These are phyloP conservation scores for Lactarius trivialis DNA, from an alignment of 768 basidiomycete species.

Conservation along the genomic window DNA sequence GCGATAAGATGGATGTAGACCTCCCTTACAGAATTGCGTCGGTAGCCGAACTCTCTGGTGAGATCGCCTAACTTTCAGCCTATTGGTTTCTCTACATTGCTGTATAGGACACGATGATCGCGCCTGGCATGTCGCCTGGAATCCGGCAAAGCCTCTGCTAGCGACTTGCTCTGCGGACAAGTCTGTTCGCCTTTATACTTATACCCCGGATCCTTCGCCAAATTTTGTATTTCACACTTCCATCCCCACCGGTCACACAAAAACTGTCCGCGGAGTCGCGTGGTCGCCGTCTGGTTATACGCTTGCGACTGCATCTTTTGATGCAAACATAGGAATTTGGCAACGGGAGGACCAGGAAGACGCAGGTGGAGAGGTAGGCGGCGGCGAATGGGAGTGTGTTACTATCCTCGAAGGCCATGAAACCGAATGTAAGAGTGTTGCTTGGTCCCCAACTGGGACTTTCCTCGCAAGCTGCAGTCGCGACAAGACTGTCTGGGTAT, in stretches of 20 bases:
- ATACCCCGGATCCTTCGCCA: slow-evolving; percentile 33
- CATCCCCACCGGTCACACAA: slow-evolving; percentile 78
- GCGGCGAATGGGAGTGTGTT: slow-evolving; percentile 77
- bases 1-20: background rate
- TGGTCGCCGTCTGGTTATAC: slow-evolving; percentile 87
- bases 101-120: slow-evolving; percentile 67
- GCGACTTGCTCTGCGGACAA: slow-evolving; percentile 96
- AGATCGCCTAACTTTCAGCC: background rate
- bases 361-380: slow-evolving; percentile 28
- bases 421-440: slow-evolving; percentile 76
- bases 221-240: slow-evolving; percentile 52
- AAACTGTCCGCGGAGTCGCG: slow-evolving; percentile 79
- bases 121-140: slow-evolving; percentile 88
- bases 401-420: slow-evolving; percentile 90
- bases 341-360: slow-evolving; percentile 53
- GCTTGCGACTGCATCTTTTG: slow-evolving; percentile 90
- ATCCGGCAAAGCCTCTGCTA: slow-evolving; percentile 69
- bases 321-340: slow-evolving; percentile 89
- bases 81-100: background rate
- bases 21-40: slow-evolving; percentile 14
- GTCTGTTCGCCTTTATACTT: slow-evolving; percentile 78
- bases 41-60: slow-evolving; percentile 12
- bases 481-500: slow-evolving; percentile 98
- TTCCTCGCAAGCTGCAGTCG: slow-evolving; percentile 91
- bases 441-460: slow-evolving; percentile 37